Evolutionary conservation across 78 protist genomes (phyloP), one percentile per base, ranked within the genome.

Genomic region (Chrysochromulina tobinii): DNA sequence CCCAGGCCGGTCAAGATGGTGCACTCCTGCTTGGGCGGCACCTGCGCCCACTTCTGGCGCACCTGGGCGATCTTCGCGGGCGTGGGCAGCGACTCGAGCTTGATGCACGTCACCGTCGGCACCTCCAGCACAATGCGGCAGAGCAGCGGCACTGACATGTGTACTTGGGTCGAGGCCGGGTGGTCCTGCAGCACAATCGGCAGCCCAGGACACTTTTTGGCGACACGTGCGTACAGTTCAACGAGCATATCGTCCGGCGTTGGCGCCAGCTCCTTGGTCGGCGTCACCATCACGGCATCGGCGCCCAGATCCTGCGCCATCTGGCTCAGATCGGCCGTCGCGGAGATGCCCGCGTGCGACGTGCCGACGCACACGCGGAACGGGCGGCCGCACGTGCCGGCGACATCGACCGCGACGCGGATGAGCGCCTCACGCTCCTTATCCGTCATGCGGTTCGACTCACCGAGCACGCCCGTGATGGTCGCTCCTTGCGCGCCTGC

Each of bases 141-240:
- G 55, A 69, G 8, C 23, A 69, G 79, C 54, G 8, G 27, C 51
- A 51, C 51, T 3, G 12, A 1, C 79, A 69, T 69, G 79, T 38
- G 51, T 18, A 69, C 79, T 51, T 69, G 79, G 25, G 79, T 69
- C 25, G 55, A 38, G n/a, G 79, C 79, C 50, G 79, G 79, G 51
- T 69, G 79, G 51, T 69, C 79, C 79, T 69, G 79, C 79, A 69
- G 51, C 51, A 69, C 79, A 51, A 69, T 69, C 18, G 79, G 79
- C 14, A 69, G 79, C 12, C 79, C 79, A 27, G 79, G 79, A 51
- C 79, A 69, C n/a, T 15, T 51, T 3, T 38, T 18, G 55, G 38
- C 79, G 79, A 69, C 79, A 5, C 54, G 55, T 18, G 79, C 38
- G 51, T 38, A 69, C 54, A 69, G 27, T 51, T 23, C 79, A 18